Percentiles rank a stretch among this genome's conserved stretches.
These are phyloP conservation scores for Sapria himalayana DNA, from an alignment of 345 rosid species.

Conservation along the genomic window DNA sequence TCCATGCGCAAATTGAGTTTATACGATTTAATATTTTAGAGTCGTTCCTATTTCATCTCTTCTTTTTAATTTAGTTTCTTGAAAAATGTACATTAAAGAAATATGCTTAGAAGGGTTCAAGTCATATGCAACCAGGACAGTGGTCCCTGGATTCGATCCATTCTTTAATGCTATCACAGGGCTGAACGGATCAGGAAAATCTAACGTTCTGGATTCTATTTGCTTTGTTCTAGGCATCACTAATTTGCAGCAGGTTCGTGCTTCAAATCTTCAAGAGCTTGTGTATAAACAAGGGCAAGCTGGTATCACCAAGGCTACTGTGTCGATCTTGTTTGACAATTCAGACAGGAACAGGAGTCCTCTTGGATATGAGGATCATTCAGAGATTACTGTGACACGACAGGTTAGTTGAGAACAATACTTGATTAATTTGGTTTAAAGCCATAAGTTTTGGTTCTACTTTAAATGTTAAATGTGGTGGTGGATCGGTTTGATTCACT, in stretches of 20 bases:
- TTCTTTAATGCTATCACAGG: conserved; percentile 95
- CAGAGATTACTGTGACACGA: conserved; percentile 76
- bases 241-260: conserved; percentile 94
- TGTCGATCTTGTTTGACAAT: conserved; percentile 68
- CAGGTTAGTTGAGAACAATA: conserved; percentile 32
- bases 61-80: no score
- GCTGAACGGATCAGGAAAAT: conserved; percentile 91
- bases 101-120: conserved; percentile 88
- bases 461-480: no score
- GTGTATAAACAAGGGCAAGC: conserved; percentile 99
- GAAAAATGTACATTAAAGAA: conserved; percentile 66
- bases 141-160: conserved; percentile 80
- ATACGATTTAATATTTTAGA: no score
- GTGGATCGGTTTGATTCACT: no score
- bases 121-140: conserved; percentile 88
- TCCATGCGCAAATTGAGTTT: no score
- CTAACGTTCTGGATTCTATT: conserved; percentile 92
- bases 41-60: no score
- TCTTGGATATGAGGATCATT: conserved; percentile 68
- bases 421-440: background rate
- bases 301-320: conserved; percentile 91
- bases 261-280: conserved; percentile 89
- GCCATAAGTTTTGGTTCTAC: background rate
- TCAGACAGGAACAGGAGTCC: conserved; percentile 68
- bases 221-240: conserved; percentile 97